These are phyloP conservation scores for Echeveria elegans DNA, from an alignment of 164 flowering plant species.

Conservation along the genomic window DNA sequence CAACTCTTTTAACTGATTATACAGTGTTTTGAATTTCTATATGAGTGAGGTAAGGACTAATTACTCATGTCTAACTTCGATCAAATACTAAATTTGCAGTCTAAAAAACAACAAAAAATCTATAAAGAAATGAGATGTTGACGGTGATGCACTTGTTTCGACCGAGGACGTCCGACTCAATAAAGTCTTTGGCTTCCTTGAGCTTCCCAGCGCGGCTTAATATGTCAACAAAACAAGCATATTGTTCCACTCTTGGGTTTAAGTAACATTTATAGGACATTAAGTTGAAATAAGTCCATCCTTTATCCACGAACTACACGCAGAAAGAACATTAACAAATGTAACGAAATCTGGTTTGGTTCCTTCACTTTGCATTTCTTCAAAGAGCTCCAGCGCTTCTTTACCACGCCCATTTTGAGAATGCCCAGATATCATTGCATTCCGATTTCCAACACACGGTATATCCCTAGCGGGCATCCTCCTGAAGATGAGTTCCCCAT, in stretches of 20 bases:
- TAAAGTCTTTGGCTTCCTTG: constrained; percentile 57
- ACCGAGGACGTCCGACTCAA: constrained; percentile 63
- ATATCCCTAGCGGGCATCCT: constrained; percentile 54
- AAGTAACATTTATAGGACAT: constrained; percentile 45
- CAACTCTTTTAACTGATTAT: too few relatives aligned
- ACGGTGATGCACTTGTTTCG: too few relatives aligned
- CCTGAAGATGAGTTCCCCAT: constrained; percentile 46
- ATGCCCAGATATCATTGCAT: constrained; percentile 24
- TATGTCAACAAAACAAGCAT: constrained; percentile 82
- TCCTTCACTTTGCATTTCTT: constrained; percentile 53
- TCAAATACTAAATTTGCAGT: too few relatives aligned
- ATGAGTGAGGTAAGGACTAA: too few relatives aligned
- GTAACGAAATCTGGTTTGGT: constrained; percentile 62
- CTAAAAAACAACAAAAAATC: too few relatives aligned
- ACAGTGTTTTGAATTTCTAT: too few relatives aligned
- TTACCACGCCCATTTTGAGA: constrained; percentile 43
- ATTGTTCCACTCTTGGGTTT: constrained; percentile 56
- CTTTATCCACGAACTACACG: constrained; percentile 76
- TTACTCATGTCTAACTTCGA: too few relatives aligned
- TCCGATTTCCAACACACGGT: constrained; percentile 69
- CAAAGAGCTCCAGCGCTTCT: constrained; percentile 60
- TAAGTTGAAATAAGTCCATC: constrained; percentile 47
- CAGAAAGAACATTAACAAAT: constrained; percentile 66
- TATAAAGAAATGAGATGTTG: too few relatives aligned
- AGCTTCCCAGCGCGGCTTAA: constrained; percentile 71